A percentile compares a stretch with the other conserved stretches of the same genome.
Conservation (phyloP, 2,329 filamentous ascomycete genomes). For the Gnomoniopsis sp. region DNA sequence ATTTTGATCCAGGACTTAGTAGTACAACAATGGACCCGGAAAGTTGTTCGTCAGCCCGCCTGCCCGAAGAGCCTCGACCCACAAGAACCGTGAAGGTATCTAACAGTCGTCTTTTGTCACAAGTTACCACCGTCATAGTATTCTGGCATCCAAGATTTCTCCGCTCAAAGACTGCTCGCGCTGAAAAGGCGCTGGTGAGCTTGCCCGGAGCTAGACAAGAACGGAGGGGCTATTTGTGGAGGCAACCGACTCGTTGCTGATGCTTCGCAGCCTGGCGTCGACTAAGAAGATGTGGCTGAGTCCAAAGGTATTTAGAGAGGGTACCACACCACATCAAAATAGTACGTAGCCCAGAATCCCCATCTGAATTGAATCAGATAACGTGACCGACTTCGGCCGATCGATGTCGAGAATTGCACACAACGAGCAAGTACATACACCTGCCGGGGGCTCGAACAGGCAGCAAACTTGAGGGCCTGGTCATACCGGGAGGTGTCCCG, state of each 20-base stretch:
- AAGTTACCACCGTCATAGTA: too few species aligned
- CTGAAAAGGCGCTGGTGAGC: not conserved
- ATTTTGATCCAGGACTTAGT: not conserved
- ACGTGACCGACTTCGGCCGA: not conserved
- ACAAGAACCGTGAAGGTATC: not conserved
- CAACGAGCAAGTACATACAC: not conserved
- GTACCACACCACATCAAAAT: not conserved
- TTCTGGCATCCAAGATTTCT: too few species aligned
- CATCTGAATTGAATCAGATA: too few species aligned
- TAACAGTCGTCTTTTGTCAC: too few species aligned
- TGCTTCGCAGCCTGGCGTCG: not conserved
- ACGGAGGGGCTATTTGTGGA: conserved; percentile 7
- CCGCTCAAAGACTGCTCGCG: conserved; percentile 14
- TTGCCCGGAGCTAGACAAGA: conserved; percentile 4
- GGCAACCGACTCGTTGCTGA: conserved; percentile 1
- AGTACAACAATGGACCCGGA: not conserved
- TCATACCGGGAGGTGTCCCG: not conserved
- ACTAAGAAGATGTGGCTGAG: conserved; percentile 7
- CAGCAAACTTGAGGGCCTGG: not conserved
- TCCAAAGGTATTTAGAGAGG: not conserved
- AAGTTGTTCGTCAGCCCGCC: not conserved
- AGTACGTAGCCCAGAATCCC: too few species aligned
- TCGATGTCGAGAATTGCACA: not conserved
- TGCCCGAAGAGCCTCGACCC: not conserved
- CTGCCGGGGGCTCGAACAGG: too few species aligned